Base-by-base conservation (phyloP, 768 basidiomycete genomes). In the Lactifluus volemus region DNA sequence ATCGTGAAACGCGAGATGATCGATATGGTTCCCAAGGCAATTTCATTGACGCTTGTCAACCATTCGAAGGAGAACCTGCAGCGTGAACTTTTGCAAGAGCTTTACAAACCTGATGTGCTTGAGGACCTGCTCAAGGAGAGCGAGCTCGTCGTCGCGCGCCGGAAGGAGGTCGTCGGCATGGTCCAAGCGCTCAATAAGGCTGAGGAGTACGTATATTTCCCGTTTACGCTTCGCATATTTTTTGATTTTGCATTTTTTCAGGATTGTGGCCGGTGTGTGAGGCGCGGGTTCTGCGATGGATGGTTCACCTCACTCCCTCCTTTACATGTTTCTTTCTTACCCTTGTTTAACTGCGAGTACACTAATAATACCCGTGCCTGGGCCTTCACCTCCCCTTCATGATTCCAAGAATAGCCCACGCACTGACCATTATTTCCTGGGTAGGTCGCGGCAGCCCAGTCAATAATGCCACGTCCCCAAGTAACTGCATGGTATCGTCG, bases 1-100 rank as follows among this genome's bases (percentile, higher is more conserved):
- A 94, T 98, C 66, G 92, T 98, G 58, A 98, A 99, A 77, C 88
- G 95, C 60, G 96, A 98, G 75, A 93, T 98, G 90, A 98, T 98
- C 69, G 96, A 98, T 74, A 97, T 97, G 93, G 91, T 98, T 29
- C 96, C 96, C 8, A 99, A 99, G 74, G 92, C 92, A 17, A 92
- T 97, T 71, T 84, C 89, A 10, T 76, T 90, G 65, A 98, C 92
- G 15, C 84, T 98, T 39, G 96, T 99, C 53, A 88, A 85, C 70
- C 85, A 86, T 73, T 86, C 95, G 61, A 98, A 97, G 74, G 97
- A 98, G 75, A 85, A 91, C 72, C 77, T 99, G 61, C 97, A 99
- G 76, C 82, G 86, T 62, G 95, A 97, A 73, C 80, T 99, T 44
- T 75, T 99, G 55, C 92, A 97, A 71, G 91, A 98, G 76, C 80